Evolutionary conservation across 345 rosid species (phyloP).

Genomic region (Pugionium cornutum): DNA sequence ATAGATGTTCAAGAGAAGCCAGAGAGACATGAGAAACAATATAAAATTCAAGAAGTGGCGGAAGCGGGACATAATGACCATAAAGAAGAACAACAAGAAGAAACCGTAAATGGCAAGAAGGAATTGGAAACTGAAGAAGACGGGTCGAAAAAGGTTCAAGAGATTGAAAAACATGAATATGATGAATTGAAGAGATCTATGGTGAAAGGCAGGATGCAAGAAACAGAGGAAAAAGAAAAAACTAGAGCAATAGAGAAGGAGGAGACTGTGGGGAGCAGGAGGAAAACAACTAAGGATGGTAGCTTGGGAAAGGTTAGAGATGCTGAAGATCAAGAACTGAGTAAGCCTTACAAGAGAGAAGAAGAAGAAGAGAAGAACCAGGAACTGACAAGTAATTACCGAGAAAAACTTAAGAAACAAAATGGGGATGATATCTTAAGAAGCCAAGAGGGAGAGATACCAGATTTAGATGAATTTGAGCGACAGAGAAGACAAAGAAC

Average conservation of each 20-base stretch:
- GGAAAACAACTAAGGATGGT: slow-evolving; percentile 14
- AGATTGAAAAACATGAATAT: slow-evolving; percentile 7
- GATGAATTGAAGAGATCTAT: background rate
- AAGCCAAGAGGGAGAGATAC: background rate
- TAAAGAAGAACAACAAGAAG: slow-evolving; percentile 8
- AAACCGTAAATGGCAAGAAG: background rate
- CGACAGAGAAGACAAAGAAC: slow-evolving; percentile 1
- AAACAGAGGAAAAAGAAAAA: slow-evolving; percentile 7
- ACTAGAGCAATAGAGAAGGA: background rate
- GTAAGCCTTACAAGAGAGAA: slow-evolving; percentile 3
- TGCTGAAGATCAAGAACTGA: slow-evolving; percentile 13
- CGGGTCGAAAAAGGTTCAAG: slow-evolving; percentile 15
- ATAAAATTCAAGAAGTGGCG: slow-evolving; percentile 14
- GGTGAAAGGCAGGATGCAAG: slow-evolving; percentile 7
- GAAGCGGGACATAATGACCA: background rate
- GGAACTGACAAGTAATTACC: slow-evolving; percentile 3
- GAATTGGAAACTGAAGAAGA: slow-evolving; percentile 16
- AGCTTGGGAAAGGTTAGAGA: slow-evolving; percentile 7
- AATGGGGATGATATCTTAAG: slow-evolving; percentile 2
- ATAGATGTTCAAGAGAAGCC: background rate
- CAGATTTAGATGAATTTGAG: slow-evolving; percentile 7
- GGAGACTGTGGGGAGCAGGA: background rate
- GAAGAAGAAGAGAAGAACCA: slow-evolving; percentile 5
- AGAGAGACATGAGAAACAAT: slow-evolving; percentile 8
- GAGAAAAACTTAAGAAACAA: slow-evolving; percentile 20